Percentiles rank a stretch among this genome's conserved stretches.
These are phyloP conservation scores for Paramecium pentaurelia DNA, from an alignment of 73 alveolate genomes.

Conservation along the genomic window DNA sequence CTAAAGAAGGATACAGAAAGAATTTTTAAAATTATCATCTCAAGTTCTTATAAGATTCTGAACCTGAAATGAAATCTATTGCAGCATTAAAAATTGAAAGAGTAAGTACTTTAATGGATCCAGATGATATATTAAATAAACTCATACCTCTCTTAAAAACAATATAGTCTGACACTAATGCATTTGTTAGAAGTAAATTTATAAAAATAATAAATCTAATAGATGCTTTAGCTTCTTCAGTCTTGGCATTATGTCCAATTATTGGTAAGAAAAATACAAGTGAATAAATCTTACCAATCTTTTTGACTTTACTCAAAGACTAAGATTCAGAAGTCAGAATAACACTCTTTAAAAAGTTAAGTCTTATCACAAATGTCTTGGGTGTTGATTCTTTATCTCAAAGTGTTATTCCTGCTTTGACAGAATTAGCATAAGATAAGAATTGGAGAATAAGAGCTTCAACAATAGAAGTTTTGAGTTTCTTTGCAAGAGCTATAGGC, in stretches of 20 bases:
- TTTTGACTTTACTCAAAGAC: slow-evolving; percentile 32
- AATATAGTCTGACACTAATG: slow-evolving; percentile 23
- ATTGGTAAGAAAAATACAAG: slow-evolving; percentile 55
- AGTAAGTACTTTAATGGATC: slow-evolving; percentile 43
- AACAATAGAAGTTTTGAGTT: slow-evolving; percentile 49
- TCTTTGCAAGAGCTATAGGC: slow-evolving; percentile 62
- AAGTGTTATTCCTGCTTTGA: slow-evolving; percentile 58
- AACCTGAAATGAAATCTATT: slow-evolving; percentile 61
- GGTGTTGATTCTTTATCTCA: slow-evolving; percentile 59
- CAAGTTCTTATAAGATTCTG: slow-evolving; percentile 47
- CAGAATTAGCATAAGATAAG: slow-evolving; percentile 61
- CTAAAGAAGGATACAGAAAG: slow-evolving; percentile 47
- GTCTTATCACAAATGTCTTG: slow-evolving; percentile 38
- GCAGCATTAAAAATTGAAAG: slow-evolving; percentile 55
- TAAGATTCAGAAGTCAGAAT: slow-evolving; percentile 60
- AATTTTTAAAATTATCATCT: slow-evolving; percentile 26
- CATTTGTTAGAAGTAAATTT: slow-evolving; percentile 57
- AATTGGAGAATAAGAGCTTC: slow-evolving; percentile 64
- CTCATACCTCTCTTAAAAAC: slow-evolving; percentile 43
- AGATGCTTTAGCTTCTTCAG: slow-evolving; percentile 56
- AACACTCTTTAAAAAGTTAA: slow-evolving; percentile 49
- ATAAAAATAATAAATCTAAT: background rate
- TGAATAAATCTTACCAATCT: slow-evolving; percentile 55
- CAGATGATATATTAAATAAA: slow-evolving; percentile 40
- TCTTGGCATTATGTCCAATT: slow-evolving; percentile 47